Conservation (phyloP, 2,329 filamentous ascomycete genomes). For the Botrytis cinerea region DNA sequence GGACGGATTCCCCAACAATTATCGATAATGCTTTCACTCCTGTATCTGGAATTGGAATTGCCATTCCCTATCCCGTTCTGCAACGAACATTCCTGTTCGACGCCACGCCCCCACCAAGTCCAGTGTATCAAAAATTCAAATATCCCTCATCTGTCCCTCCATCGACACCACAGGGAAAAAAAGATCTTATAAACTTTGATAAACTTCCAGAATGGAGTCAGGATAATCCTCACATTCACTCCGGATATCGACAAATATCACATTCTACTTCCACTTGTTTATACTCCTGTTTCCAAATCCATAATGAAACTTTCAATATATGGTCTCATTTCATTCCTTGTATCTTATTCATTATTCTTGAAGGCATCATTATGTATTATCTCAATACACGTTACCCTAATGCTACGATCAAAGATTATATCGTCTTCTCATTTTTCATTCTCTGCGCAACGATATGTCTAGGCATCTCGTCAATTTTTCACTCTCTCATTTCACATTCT, state of each 20-base stretch:
- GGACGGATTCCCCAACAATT: constrained; percentile 17
- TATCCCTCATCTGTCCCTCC: background rate
- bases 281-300: constrained; percentile 46
- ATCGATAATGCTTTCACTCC: constrained; percentile 15
- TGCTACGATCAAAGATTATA: constrained; percentile 41
- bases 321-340: constrained; percentile 50
- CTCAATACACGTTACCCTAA: constrained; percentile 41
- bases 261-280: constrained; percentile 44
- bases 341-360: constrained; percentile 42
- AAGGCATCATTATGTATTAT: constrained; percentile 39
- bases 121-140: constrained; percentile 1
- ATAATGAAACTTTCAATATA: constrained; percentile 50
- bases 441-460: constrained; percentile 44
- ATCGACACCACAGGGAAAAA: background rate
- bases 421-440: constrained; percentile 47
- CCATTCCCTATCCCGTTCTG: constrained; percentile 12
- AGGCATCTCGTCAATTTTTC: constrained; percentile 44
- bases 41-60: background rate
- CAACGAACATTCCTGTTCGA: constrained; percentile 19
- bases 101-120: constrained; percentile 18
- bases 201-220: constrained; percentile 48
- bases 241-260: constrained; percentile 48
- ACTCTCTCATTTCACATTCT: constrained; percentile 47
- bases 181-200: constrained; percentile 27
- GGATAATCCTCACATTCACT: constrained; percentile 46